Conservation (phyloP, 768 basidiomycete genomes). For the Rhodotorula kratochvilovae region DNA sequence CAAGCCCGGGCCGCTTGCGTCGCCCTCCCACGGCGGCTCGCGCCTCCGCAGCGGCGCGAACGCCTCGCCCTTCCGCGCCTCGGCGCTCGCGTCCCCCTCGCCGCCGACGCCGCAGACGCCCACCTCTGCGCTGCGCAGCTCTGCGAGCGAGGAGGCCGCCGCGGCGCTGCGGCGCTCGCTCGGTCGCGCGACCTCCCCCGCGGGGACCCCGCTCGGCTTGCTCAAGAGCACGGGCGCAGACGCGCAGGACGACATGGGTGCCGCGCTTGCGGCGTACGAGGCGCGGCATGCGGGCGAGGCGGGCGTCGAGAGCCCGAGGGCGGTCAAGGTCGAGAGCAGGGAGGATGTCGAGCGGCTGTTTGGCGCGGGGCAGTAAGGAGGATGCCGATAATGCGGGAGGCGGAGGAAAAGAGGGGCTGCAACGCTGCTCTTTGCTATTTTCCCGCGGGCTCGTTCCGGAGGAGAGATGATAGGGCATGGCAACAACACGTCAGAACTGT, state of each 20-base stretch:
- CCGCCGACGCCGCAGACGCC: constrained; percentile 33
- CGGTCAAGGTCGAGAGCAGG: constrained; percentile 17
- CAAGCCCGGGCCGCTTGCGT: neutral
- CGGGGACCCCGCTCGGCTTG: neutral
- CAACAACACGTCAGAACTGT: neutral
- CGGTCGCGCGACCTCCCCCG: neutral
- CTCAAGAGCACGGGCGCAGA: neutral
- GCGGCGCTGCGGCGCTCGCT: constrained; percentile 4
- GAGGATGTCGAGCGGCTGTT: constrained; percentile 10
- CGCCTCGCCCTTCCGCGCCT: constrained; percentile 26
- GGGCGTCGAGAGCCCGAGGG: neutral
- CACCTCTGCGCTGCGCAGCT: neutral
- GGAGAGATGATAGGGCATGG: neutral
- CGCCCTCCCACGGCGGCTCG: neutral
- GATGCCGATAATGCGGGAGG: too few species aligned
- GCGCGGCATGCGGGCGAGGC: constrained; percentile 18
- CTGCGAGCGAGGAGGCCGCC: neutral
- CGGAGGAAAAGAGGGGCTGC: too few species aligned
- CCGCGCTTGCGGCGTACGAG: constrained; percentile 20
- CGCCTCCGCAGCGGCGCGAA: neutral
- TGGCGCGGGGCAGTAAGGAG: neutral
- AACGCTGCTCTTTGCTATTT: neutral
- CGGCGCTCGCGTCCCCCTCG: constrained; percentile 2
- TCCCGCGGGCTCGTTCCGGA: too few species aligned
- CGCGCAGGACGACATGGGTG: constrained; percentile 2